Evolutionary conservation across 2,329 filamentous ascomycete genomes (phyloP), one percentile per base, ranked within the genome.

Genomic region (Fusarium fujikuroi): DNA sequence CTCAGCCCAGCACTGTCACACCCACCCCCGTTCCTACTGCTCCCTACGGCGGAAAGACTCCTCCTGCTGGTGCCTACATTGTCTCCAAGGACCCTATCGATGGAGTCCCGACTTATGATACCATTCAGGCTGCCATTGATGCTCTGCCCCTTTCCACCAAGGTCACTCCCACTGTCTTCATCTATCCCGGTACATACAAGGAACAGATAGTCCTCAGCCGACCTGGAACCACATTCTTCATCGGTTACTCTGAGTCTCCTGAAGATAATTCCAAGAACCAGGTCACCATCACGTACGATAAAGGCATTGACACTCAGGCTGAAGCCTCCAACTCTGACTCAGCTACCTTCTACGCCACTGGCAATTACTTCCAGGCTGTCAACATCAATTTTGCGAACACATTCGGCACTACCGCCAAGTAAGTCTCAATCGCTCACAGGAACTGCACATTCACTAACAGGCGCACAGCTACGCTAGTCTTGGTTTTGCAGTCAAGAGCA

Each of bases 401-500:
- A 2, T 76, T 68, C 7, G 75, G 75, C 15, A 74, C 74, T 2
- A 42, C 75, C 1, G 54, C 37, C 50, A 69, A 76, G 74, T 76
- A 68, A 63, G 74, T 53, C 18, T 9, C 7, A 3, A 19, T 9
- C 8, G 2, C 2, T 3, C 4, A 4, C 2, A 30, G 5, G 3
- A 39, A 14, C 9, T 6, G 0, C 1, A 7, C 18, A 19, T 1
- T 2, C 36, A 14, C 64, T 74, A 16, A 76, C 49, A 28, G 9
- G 9, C 2, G 2, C 0, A 18, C 60, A 85, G 85, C 28, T 77
- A 82, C 60, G 85, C 84, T 3, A 82, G 79, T 39, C 84, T 86
- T 70, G 85, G 85, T 12, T 81, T 87, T 25, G 85, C 84, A 9
- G 77, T 87, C 21, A 83, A 76, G 76, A 76, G 76, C 56, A 86